These are phyloP conservation scores for Penicillium janthinellum DNA, from an alignment of 2,329 filamentous ascomycete genomes.

Conservation along the genomic window DNA sequence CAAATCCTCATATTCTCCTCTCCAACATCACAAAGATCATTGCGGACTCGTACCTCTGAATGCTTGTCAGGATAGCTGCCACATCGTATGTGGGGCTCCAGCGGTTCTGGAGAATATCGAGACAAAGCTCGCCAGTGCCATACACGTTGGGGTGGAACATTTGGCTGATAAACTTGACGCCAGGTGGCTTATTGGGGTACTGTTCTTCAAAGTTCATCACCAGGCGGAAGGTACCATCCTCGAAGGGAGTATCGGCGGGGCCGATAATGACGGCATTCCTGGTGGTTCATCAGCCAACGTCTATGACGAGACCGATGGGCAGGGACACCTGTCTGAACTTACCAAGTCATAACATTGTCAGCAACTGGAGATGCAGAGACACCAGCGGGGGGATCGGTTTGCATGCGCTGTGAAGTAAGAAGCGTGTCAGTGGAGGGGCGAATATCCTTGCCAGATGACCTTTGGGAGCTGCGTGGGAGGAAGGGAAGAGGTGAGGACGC, in stretches of 20 bases:
- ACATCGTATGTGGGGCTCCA: constrained; percentile 99
- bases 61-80: constrained; percentile 92
- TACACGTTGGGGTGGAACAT: constrained; percentile 99
- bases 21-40: background rate
- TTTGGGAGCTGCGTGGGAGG: background rate
- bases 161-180: constrained; percentile 96
- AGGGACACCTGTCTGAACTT: constrained; percentile 5
- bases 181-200: constrained; percentile 96
- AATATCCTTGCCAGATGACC: constrained; percentile 2
- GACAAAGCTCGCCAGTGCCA: constrained; percentile 89
- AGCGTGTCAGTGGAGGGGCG: constrained; percentile 16
- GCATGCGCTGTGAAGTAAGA: constrained; percentile 74
- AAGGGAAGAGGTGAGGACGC: background rate
- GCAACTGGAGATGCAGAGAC: constrained; percentile 95
- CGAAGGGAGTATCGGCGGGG: constrained; percentile 93
- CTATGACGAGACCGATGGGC: background rate
- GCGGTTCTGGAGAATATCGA: constrained; percentile 95
- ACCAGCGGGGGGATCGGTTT: constrained; percentile 94
- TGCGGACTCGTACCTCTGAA: constrained; percentile 73
- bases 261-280: constrained; percentile 99
- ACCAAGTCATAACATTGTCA: constrained; percentile 48
- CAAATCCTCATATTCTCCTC: background rate
- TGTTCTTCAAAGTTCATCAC: constrained; percentile 99
- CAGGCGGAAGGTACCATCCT: constrained; percentile 95
- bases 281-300: constrained; percentile 16